phyloP scores from a whole-genome alignment of 495 filamentous ascomycete species.

The Trichocladium antarcticum region DNA sequence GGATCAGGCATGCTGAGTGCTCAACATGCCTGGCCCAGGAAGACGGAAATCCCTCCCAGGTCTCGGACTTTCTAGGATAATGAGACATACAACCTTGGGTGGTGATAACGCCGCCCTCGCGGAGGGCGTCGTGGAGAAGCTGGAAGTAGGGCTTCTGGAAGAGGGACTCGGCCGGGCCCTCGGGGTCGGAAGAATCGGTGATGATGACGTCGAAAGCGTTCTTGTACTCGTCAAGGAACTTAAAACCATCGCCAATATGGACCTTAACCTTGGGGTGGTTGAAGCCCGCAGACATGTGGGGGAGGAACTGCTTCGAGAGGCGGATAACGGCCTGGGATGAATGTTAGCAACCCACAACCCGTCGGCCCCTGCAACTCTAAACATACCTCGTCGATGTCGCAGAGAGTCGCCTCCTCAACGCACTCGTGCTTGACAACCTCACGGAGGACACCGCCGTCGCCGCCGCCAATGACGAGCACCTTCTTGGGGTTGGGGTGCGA shows the following conservation, averaged over 20 bases:
- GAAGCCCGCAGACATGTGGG: constrained; percentile 85
- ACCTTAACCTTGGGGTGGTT: constrained; percentile 83
- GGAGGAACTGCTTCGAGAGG: constrained; percentile 95
- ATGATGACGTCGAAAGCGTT: constrained; percentile 99
- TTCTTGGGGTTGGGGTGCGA: constrained; percentile 96
- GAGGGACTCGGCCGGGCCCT: constrained; percentile 86
- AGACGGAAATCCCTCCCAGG: constrained; percentile 19
- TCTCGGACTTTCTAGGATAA: constrained; percentile 33
- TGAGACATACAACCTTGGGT: constrained; percentile 99
- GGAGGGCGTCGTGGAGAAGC: constrained; percentile 75
- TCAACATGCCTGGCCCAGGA: constrained; percentile 18
- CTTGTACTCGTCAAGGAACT: constrained; percentile 86
- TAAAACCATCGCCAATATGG: constrained; percentile 93
- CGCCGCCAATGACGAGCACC: constrained; percentile 94
- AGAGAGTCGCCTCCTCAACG: constrained; percentile 85
- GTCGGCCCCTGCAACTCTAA: not conserved
- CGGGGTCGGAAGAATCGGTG: constrained; percentile 94
- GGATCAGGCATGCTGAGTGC: constrained; percentile 20
- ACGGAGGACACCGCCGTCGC: constrained; percentile 91
- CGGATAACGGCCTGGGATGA: constrained; percentile 75
- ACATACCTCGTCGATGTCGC: constrained; percentile 92
- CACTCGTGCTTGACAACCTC: constrained; percentile 97
- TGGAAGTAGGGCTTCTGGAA: constrained; percentile 99
- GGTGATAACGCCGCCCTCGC: constrained; percentile 94
- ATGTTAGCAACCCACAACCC: constrained; percentile 1